A percentile compares a stretch with the other conserved stretches of the same genome.
Evolutionary conservation across 202 grass and related monocot species (phyloP).

Genomic region (Schoenoplectus triqueter): DNA sequence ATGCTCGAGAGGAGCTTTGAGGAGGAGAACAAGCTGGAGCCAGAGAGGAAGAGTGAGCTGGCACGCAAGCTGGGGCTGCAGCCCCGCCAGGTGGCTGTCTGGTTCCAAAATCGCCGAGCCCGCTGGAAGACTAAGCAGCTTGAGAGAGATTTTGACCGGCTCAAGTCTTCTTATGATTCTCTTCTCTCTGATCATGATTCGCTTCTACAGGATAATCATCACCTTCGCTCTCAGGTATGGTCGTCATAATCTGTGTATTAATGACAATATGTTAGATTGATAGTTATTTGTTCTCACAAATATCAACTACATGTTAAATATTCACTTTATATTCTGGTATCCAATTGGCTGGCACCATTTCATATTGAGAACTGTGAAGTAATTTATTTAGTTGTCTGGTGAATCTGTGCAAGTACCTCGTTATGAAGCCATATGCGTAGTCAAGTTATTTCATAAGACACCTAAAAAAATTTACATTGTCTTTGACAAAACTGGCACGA

Average conservation of each 20-base stretch:
- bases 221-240: slow-evolving; percentile 66
- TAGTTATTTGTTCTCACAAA: neutral
- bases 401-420: slow-evolving; percentile 9
- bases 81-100: slow-evolving; percentile 92
- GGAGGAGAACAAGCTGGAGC: slow-evolving; percentile 98
- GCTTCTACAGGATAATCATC: slow-evolving; percentile 78
- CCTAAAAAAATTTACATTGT: neutral
- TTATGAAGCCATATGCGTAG: slow-evolving; percentile 1
- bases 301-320: neutral
- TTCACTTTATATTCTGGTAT: slow-evolving; percentile 9
- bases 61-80: slow-evolving; percentile 82
- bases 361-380: neutral
- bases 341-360: neutral
- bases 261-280: neutral
- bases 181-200: slow-evolving; percentile 74
- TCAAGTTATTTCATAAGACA: slow-evolving; percentile 9
- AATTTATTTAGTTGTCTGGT: slow-evolving; percentile 16
- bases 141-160: slow-evolving; percentile 84
- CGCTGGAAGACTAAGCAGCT: slow-evolving; percentile 98
- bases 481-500: neutral
- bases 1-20: slow-evolving; percentile 90
- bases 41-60: slow-evolving; percentile 94
- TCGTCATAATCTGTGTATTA: neutral
- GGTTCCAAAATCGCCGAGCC: slow-evolving; percentile 99
- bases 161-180: slow-evolving; percentile 81